Conservation (phyloP, 371 early-diverging fungal species). For the Basidiobolus meristosporus region DNA sequence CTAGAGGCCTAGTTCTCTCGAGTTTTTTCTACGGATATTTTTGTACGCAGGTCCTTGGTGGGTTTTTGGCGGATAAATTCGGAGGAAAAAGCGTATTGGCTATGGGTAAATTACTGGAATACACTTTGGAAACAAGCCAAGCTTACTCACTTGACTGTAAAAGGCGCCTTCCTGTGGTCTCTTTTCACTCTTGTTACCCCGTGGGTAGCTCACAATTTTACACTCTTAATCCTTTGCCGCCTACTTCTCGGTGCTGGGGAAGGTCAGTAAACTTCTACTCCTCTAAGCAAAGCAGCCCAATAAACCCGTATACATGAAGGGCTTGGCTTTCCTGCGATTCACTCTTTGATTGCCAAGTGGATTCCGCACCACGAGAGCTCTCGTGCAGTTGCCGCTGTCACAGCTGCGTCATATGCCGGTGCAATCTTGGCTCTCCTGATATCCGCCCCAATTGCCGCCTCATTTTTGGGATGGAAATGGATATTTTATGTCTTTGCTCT, state of each 20-base stretch:
- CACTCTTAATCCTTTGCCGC: background rate
- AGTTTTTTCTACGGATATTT: constrained; percentile 1
- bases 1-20: background rate
- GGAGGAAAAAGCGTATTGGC: background rate
- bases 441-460: background rate
- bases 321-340: background rate
- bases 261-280: background rate
- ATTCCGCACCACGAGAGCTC: background rate
- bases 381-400: background rate
- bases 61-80: constrained; percentile 1
- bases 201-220: background rate
- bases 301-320: no score
- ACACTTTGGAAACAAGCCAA: background rate
- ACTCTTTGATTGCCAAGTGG: background rate
- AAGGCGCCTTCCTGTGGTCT: constrained; percentile 1
- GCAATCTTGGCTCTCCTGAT: background rate
- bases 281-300: background rate
- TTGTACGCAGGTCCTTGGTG: background rate
- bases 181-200: background rate
- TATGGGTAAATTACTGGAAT: background rate
- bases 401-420: background rate
- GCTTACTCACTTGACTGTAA: background rate
- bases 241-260: background rate
- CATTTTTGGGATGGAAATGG: background rate
- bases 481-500: constrained; percentile 1